These are phyloP conservation scores for Phellopilus nigrolimitatus DNA, from an alignment of 1,284 basidiomycete genomes.

Conservation along the genomic window DNA sequence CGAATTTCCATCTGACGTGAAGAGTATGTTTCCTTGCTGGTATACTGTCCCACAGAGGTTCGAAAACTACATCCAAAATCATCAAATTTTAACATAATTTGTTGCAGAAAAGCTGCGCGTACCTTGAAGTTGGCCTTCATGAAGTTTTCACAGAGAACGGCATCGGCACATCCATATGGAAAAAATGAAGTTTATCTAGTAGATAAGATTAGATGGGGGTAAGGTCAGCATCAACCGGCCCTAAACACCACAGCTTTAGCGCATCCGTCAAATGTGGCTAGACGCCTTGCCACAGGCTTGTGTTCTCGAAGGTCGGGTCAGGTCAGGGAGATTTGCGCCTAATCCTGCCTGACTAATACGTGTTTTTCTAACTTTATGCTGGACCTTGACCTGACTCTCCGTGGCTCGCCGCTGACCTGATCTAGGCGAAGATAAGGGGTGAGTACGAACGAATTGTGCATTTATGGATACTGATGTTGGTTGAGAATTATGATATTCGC, in stretches of 20 bases:
- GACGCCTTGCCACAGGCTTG: no score
- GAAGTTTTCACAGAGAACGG: not conserved
- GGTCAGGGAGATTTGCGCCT: no score
- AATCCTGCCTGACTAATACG: no score
- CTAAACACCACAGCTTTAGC: not conserved
- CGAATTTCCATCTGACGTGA: slow-evolving; percentile 91
- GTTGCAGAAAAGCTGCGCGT: slow-evolving; percentile 3
- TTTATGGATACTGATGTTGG: no score
- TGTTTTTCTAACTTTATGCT: no score
- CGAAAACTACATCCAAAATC: slow-evolving; percentile 55
- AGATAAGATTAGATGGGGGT: slow-evolving; percentile 5
- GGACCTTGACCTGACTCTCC: no score
- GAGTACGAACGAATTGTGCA: no score
- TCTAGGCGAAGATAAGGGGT: not conserved
- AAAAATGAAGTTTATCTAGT: not conserved
- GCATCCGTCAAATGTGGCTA: not conserved
- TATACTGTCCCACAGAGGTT: slow-evolving; percentile 98
- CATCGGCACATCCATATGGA: not conserved
- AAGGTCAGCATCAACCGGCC: not conserved
- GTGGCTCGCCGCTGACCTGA: not conserved
- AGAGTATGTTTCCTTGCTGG: slow-evolving; percentile 89
- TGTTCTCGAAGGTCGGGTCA: no score
- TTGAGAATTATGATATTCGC: no score
- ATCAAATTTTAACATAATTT: not conserved
- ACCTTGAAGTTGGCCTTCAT: slow-evolving; percentile 44